Base-by-base conservation (phyloP, 352 stramenopile genomes). In the Pythium oligandrum region DNA sequence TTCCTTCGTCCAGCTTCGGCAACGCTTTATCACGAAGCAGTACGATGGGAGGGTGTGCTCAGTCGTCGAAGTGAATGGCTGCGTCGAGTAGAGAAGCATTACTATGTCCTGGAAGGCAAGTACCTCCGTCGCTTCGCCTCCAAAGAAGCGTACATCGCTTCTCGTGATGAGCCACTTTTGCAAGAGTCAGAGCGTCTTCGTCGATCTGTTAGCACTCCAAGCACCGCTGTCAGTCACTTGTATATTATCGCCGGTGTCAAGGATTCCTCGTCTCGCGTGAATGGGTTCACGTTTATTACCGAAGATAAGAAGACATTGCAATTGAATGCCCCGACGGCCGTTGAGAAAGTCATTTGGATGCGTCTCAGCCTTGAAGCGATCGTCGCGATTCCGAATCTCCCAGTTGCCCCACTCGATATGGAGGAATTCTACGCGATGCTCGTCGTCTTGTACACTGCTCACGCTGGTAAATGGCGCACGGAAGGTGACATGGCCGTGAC, bases 391-490 rank as follows among this genome's bases (percentile, higher is more conserved):
- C 84, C 84, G 2, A 87, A 83, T 6, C 57, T 95, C 7, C 80
- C 84, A 0, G 78, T 95, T 9, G 80, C 79, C 8, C 84, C 84
- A 12, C 63, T 95, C 26, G 84, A 95, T 37, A 90, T 95, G 64
- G 84, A 95, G 49, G 84, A 95, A 51, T 95, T 95, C 55, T 95
- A 95, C 57, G 84, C 84, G 0, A 93, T 95, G 84, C 67, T 95
- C 17, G 83, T 95, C 6, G 84, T 95, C 11, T 51, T 95, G 11
- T 95, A 91, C 59, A 95, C 84, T 1, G 78, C 84, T 2, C 57
- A 88, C 51, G 78, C 75, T 36, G 83, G 80, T 1, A 90, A 83
- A 47, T 95, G 84, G 84, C 70, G 80, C 37, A 95, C 81, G 0
- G 82, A 91, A 42, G 84, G 84, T 3, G 84, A 95, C 55, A 95